Evolutionary conservation across 345 rosid genomes (phyloP), one percentile per base, ranked within the genome.

Genomic region (Camelina laxa): DNA sequence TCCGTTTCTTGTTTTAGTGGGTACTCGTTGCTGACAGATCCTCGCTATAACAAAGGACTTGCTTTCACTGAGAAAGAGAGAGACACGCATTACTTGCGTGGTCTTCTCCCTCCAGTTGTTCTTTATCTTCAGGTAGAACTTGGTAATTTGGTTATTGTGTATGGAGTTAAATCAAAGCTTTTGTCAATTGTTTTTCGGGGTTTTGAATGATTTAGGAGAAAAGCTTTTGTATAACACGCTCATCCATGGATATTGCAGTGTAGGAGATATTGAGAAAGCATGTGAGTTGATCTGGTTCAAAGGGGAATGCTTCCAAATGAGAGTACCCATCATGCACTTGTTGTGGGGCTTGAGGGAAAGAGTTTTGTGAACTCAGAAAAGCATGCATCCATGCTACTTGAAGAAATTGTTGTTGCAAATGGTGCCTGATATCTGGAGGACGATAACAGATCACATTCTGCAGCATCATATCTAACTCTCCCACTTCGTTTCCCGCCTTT

Each of bases 1-100:
- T 50, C 45, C 0, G 4, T 65, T 70, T 42, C 15, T 50, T 67
- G 35, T 65, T 73, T 82, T 80, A 91, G 98, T 80, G 98, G 97
- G 4, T 89, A 86, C 72, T 79, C 88, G 36, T 78, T 93, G 81
- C 75, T 93, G 79, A 77, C 97, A 74, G 94, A 93, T 80, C 98
- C 98, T 35, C 96, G 55, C 57, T 88, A 91, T 60, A 91, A 93
- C 88, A 93, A 93, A 73, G 98, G 98, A 81, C 92, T 89, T 64
- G 88, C 96, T 53, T 93, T 91, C 80, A 85, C 85, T 20, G 98
- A 86, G 84, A 80, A 78, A 70, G 98, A 93, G 66, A 86, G 98
- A 75, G 91, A 91, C 81, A 82, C 92, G 6, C 98, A 91, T 76
- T 93, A 88, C 88, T 73, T 93, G 81, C 86, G 96, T 41, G 96